phyloP scores from a whole-genome alignment of 345 rosid species.

The Theobroma cacao region DNA sequence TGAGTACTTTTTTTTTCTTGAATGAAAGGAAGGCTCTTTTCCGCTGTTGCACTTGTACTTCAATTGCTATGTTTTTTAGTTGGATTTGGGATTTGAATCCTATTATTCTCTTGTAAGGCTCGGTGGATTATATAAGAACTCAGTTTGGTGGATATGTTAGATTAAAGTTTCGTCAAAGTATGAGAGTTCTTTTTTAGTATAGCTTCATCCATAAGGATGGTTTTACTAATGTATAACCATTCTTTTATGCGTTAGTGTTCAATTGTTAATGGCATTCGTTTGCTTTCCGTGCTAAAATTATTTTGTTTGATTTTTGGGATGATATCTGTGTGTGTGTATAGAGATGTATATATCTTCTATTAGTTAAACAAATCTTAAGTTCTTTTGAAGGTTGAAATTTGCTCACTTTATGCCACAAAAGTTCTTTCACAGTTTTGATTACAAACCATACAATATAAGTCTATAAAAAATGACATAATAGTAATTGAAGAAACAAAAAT shows the following conservation, averaged over 20 bases:
- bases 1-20: neutral
- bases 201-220: neutral
- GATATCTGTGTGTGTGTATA: neutral
- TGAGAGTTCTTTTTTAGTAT: neutral
- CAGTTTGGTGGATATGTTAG: neutral
- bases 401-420: neutral
- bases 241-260: neutral
- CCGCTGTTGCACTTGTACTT: neutral
- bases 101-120: neutral
- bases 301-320: neutral
- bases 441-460: neutral
- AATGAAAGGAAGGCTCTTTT: neutral
- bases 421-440: neutral
- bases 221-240: neutral
- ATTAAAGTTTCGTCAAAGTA: neutral
- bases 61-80: neutral
- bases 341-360: neutral
- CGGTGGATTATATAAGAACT: neutral
- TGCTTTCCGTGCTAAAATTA: neutral
- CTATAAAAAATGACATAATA: neutral
- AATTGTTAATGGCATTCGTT: neutral
- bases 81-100: constrained; percentile 1
- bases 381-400: neutral
- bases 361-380: neutral
- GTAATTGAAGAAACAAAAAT: neutral